These are phyloP conservation scores for Aspergillus ellipticus DNA, from an alignment of 495 filamentous ascomycete genomes.

Conservation along the genomic window DNA sequence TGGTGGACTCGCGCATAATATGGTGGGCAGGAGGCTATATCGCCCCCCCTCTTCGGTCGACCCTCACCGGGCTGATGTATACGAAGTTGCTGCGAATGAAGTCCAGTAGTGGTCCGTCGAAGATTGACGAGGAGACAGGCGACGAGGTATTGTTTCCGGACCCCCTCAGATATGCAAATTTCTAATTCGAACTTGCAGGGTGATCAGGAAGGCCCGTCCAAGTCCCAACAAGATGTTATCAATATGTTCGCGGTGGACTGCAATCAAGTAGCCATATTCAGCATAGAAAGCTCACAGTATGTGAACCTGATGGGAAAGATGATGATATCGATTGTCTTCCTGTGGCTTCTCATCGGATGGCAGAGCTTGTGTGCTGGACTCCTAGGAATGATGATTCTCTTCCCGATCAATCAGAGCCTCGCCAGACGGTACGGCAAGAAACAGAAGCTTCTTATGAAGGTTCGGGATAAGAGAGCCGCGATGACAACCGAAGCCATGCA, in stretches of 20 bases:
- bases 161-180: neutral
- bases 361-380: conserved; percentile 58
- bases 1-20: neutral
- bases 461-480: conserved; percentile 65
- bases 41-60: neutral
- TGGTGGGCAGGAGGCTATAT: neutral
- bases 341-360: conserved; percentile 64
- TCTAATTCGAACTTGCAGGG: neutral
- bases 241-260: neutral
- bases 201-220: neutral
- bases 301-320: neutral
- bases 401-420: conserved; percentile 60
- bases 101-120: neutral
- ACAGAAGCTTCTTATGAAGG: conserved; percentile 65
- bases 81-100: neutral
- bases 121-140: neutral
- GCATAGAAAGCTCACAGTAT: neutral
- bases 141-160: neutral
- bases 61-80: neutral
- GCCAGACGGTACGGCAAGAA: conserved; percentile 58
- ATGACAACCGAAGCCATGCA: conserved; percentile 68
- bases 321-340: conserved; percentile 47
- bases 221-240: neutral
- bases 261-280: neutral
- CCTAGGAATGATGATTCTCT: conserved; percentile 51